A percentile compares a stretch with the other conserved stretches of the same genome.
Conservation (phyloP, 2,329 filamentous ascomycete genomes). For the Fusarium nodosum region DNA sequence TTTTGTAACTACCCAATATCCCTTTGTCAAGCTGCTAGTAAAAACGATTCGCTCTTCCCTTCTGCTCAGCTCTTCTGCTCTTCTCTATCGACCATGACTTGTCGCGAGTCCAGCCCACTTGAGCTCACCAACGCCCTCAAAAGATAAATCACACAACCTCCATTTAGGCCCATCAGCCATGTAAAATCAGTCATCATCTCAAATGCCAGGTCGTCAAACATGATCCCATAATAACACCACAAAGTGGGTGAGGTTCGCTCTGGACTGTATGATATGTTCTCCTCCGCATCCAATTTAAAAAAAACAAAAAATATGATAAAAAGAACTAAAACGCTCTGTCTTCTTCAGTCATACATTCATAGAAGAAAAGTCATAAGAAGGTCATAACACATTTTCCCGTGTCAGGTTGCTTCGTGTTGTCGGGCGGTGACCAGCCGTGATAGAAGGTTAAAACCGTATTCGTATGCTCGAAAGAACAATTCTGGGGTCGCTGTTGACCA, state of each 20-base stretch:
- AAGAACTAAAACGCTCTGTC: slow-evolving; percentile 51
- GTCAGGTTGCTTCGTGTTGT: slow-evolving; percentile 52
- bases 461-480: slow-evolving; percentile 48
- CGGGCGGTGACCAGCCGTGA: slow-evolving; percentile 54
- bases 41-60: slow-evolving; percentile 44
- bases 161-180: slow-evolving; percentile 47
- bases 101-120: slow-evolving; percentile 50
- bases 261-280: slow-evolving; percentile 45
- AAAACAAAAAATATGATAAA: slow-evolving; percentile 46
- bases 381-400: slow-evolving; percentile 56
- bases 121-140: slow-evolving; percentile 51
- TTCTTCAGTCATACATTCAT: slow-evolving; percentile 61
- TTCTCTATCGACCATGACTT: slow-evolving; percentile 38
- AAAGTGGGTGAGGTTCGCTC: slow-evolving; percentile 42
- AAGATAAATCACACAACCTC: slow-evolving; percentile 47
- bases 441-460: slow-evolving; percentile 51
- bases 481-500: slow-evolving; percentile 50
- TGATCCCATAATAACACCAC: slow-evolving; percentile 50
- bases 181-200: slow-evolving; percentile 49
- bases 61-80: slow-evolving; percentile 40
- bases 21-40: slow-evolving; percentile 43
- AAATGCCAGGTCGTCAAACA: slow-evolving; percentile 52
- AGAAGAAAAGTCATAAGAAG: slow-evolving; percentile 57
- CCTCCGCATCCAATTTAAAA: slow-evolving; percentile 34
- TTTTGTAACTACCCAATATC: slow-evolving; percentile 48